phyloP scores from a whole-genome alignment of 139 green algal species.

The Zygnema cylindricum region DNA sequence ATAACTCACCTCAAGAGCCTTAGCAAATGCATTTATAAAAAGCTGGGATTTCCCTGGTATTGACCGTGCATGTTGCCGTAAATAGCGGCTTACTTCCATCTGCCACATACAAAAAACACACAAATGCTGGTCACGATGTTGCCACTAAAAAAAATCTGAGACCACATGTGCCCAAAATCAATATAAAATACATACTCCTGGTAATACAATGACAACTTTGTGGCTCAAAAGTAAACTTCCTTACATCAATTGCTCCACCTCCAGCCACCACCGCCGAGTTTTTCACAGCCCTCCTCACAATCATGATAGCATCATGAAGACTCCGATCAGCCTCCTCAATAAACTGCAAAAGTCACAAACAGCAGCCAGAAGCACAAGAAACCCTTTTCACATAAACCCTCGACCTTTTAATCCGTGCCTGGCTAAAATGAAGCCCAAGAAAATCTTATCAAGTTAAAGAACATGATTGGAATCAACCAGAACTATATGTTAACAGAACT shows the following conservation, averaged over 20 bases:
- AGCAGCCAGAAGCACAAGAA: no score
- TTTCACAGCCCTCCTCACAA: constrained; percentile 89
- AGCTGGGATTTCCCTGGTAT: constrained; percentile 91
- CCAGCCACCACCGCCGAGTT: constrained; percentile 86
- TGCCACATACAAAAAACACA: constrained; percentile 17
- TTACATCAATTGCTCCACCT: constrained; percentile 90
- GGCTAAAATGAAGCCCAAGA: no score
- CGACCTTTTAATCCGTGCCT: no score
- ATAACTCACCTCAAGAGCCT: constrained; percentile 59
- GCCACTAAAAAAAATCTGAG: no score
- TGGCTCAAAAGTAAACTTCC: background rate
- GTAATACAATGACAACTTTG: no score
- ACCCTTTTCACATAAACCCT: no score
- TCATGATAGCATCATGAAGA: constrained; percentile 98
- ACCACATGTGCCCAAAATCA: no score
- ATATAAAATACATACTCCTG: no score
- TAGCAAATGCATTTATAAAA: constrained; percentile 88
- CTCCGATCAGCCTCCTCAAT: constrained; percentile 95
- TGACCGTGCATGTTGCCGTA: constrained; percentile 68
- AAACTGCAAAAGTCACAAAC: constrained; percentile 84
- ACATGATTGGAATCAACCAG: no score
- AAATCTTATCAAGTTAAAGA: no score
- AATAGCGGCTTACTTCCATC: constrained; percentile 67
- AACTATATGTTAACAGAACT: no score
- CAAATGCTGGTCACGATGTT: no score